These are phyloP conservation scores for Mycena galericulata DNA, from an alignment of 768 basidiomycete species.

Conservation along the genomic window DNA sequence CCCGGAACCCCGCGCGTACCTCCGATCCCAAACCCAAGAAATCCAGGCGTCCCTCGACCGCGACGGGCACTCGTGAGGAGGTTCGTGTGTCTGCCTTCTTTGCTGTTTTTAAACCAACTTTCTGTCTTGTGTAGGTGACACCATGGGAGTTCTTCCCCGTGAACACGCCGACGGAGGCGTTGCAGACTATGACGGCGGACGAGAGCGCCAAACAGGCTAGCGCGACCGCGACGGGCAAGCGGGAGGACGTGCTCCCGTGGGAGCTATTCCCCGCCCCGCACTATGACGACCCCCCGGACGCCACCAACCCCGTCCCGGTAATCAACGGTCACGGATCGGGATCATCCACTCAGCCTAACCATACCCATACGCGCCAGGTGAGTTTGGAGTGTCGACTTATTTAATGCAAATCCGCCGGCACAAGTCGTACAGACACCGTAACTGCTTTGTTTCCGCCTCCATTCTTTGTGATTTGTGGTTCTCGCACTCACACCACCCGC, in stretches of 20 bases:
- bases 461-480: background rate
- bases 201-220: conserved; percentile 5
- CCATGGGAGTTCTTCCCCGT: conserved; percentile 47
- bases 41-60: conserved; percentile 37
- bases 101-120: background rate
- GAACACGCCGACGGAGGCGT: conserved; percentile 15
- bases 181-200: conserved; percentile 6
- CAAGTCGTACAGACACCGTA: no score
- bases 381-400: no score
- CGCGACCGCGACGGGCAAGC: conserved; percentile 39
- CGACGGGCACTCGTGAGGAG: conserved; percentile 49
- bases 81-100: conserved; percentile 30
- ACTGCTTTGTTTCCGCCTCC: background rate
- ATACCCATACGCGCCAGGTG: conserved; percentile 33
- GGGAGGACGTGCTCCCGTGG: conserved; percentile 51
- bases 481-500: conserved; percentile 16
- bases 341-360: conserved; percentile 24
- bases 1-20: conserved; percentile 48
- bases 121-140: conserved; percentile 8
- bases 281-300: conserved; percentile 32
- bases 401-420: no score
- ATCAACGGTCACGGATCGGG: conserved; percentile 27
- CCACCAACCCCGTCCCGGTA: conserved; percentile 23
- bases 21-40: conserved; percentile 27
- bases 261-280: conserved; percentile 46